phyloP scores from a whole-genome alignment of 495 filamentous ascomycete genomes.

The Coniosporium apollinis region DNA sequence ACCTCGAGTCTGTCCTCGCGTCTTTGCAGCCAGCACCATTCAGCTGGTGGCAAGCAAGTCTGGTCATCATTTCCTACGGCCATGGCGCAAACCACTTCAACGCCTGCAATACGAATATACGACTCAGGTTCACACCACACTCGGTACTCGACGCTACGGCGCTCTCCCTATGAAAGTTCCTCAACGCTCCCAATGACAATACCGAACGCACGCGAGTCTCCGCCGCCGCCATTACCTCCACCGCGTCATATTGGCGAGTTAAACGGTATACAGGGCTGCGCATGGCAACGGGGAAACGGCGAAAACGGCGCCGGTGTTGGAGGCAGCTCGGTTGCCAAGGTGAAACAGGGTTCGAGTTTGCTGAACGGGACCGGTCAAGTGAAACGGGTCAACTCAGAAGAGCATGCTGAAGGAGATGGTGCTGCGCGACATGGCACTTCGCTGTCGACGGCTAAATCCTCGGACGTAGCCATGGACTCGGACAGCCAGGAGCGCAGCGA shows the following conservation, averaged over 20 bases:
- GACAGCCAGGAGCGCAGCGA: too few relatives aligned
- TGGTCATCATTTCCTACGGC: neutral
- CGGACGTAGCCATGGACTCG: too few relatives aligned
- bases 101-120: slow-evolving; percentile 16
- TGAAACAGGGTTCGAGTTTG: slow-evolving; percentile 38
- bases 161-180: slow-evolving; percentile 10
- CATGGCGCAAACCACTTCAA: neutral
- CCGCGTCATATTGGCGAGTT: slow-evolving; percentile 38
- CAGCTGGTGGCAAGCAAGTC: neutral
- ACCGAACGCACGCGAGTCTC: slow-evolving; percentile 29
- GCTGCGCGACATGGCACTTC: slow-evolving; percentile 21
- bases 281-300: slow-evolving; percentile 41
- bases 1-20: neutral
- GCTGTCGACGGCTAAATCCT: slow-evolving; percentile 22
- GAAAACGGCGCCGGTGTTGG: slow-evolving; percentile 8
- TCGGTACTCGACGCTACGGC: slow-evolving; percentile 11
- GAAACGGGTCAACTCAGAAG: slow-evolving; percentile 30
- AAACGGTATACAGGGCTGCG: slow-evolving; percentile 39
- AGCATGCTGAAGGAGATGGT: slow-evolving; percentile 21
- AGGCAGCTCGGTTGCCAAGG: slow-evolving; percentile 13
- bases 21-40: neutral
- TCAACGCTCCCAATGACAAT: slow-evolving; percentile 37
- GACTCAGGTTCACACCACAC: slow-evolving; percentile 15
- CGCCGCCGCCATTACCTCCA: slow-evolving; percentile 47
- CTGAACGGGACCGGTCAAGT: slow-evolving; percentile 28